phyloP scores from a whole-genome alignment of 2,329 filamentous ascomycete species.

The Alternaria solani region DNA sequence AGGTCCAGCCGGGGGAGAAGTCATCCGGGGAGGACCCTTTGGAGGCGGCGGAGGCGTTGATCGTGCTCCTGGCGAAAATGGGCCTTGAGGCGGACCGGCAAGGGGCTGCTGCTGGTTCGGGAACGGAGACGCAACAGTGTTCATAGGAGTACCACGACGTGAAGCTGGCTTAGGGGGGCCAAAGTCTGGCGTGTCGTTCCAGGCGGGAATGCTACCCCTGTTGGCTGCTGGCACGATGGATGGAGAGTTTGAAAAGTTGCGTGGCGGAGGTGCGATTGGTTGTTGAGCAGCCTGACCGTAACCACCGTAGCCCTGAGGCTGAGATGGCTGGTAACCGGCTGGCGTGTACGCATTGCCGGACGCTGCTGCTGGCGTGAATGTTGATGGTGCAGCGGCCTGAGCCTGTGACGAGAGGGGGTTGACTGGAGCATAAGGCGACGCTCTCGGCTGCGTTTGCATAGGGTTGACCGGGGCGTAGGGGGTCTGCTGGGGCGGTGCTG shows the following conservation, averaged over 20 bases:
- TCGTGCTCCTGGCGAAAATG: conserved; percentile 65
- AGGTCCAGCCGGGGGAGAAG: conserved; percentile 70
- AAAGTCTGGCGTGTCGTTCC: conserved; percentile 95
- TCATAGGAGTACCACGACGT: conserved; percentile 76
- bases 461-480: conserved; percentile 39
- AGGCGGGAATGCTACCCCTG: conserved; percentile 76
- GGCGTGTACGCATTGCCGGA: conserved; percentile 56
- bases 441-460: conserved; percentile 36
- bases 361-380: conserved; percentile 20
- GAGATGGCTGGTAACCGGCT: conserved; percentile 63
- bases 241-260: conserved; percentile 72
- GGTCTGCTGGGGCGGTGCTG: conserved; percentile 29
- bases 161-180: conserved; percentile 70
- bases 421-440: conserved; percentile 34
- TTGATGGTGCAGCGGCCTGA: conserved; percentile 32
- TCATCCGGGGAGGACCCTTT: conserved; percentile 70
- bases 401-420: conserved; percentile 43
- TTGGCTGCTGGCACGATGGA: conserved; percentile 70
- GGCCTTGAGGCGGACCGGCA: conserved; percentile 62
- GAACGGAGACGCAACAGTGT: conserved; percentile 79
- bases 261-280: conserved; percentile 66
- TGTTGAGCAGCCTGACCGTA: conserved; percentile 56
- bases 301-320: conserved; percentile 52
- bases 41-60: conserved; percentile 81
- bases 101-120: conserved; percentile 67